These are phyloP conservation scores for Backusella sp. DNA, from an alignment of 192 early-diverging fungal genomes.

Conservation along the genomic window DNA sequence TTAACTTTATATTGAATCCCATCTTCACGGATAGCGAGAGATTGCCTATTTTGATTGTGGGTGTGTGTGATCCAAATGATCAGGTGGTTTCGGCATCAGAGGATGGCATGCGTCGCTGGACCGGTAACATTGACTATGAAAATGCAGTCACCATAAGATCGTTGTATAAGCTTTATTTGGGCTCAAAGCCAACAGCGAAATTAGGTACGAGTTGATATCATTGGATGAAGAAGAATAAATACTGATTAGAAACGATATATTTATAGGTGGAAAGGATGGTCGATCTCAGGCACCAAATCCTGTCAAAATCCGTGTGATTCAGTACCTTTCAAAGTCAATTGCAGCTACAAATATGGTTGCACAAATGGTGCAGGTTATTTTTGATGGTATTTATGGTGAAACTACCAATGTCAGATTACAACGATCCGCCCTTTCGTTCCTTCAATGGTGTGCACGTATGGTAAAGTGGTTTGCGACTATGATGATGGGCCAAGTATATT, in stretches of 20 bases:
- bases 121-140: conserved; percentile 69
- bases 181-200: conserved; percentile 16
- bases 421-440: conserved; percentile 74
- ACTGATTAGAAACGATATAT: neutral
- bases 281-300: conserved; percentile 42
- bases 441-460: conserved; percentile 89
- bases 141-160: conserved; percentile 40
- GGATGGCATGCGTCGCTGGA: conserved; percentile 69
- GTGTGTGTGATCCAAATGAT: conserved; percentile 69
- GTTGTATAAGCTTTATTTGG: conserved; percentile 37
- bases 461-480: conserved; percentile 20
- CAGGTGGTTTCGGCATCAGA: conserved; percentile 71
- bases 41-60: conserved; percentile 58
- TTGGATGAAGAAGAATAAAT: too few species aligned
- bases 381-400: conserved; percentile 83
- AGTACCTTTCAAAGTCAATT: conserved; percentile 62
- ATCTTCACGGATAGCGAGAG: conserved; percentile 50
- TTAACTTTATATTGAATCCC: conserved; percentile 40
- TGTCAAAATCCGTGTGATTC: conserved; percentile 63
- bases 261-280: conserved; percentile 18
- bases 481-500: too few species aligned
- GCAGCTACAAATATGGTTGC: conserved; percentile 69
- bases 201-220: neutral
- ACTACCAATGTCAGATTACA: conserved; percentile 65
- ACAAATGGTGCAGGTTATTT: conserved; percentile 67